Base-by-base conservation (phyloP, 208 protist genomes). In the Phytomonas serpens region DNA sequence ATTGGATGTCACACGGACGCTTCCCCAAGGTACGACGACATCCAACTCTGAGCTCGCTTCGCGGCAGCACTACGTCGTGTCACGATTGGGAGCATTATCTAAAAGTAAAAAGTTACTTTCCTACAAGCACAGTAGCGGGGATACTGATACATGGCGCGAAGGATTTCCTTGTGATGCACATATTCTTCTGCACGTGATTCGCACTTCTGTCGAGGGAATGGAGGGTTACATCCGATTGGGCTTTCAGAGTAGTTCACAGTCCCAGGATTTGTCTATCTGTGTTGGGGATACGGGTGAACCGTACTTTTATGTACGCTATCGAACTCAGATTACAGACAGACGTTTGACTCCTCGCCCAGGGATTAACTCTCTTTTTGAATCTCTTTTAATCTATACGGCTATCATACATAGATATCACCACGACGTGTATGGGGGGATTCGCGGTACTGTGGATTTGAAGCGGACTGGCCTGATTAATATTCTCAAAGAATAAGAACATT, bases 251-350 rank as follows among this genome's bases (percentile, higher is more conserved):
- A 78, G 77, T 30, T 34, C 52, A 6, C 29, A 57, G 11, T 67
- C 68, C 37, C 73, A 80, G 33, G 82, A 90, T 57, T 69, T 95
- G 9, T 73, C 81, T 2, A 71, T 95, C 16, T 84, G 77, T 64
- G 78, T 92, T n/a, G 90, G 90, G 19, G 84, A 89, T 73, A 90
- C 80, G 16, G 87, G 87, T 5, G 86, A 84, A 67, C 90, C 90
- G 29, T 95, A 95, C 77, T 95, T 91, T 66, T 93, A 93, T 73
- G 84, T 95, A 29, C 80, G 84, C 30, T 79, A 90, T 52, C 77
- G 82, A 36, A 29, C 51, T 61, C 62, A 70, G 23, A 57, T 27
- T 57, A 57, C 47, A 4, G 47, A 57, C 23, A 74, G 74, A 38
- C 68, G 69, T 69, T 69, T 85, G 16, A 81, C 78, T 33, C 85